A percentile compares a stretch with the other conserved stretches of the same genome.
phyloP scores from a whole-genome alignment of 352 stramenopile genomes.

The Phytophthora cactorum region DNA sequence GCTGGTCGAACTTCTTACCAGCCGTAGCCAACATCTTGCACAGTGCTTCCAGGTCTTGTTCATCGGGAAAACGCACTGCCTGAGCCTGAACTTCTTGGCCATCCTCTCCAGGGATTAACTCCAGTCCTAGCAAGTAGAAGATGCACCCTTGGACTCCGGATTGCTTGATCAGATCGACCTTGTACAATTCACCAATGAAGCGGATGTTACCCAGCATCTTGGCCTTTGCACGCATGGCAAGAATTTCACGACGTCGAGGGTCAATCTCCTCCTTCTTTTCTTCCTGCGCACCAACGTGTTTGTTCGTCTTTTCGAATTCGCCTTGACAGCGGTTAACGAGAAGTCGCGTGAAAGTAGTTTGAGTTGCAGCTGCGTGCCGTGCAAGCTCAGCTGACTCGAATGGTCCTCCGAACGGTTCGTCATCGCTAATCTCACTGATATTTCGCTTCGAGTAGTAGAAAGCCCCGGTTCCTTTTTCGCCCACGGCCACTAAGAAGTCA shows the following conservation, averaged over 20 bases:
- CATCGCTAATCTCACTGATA: constrained; percentile 55
- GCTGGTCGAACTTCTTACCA: constrained; percentile 89
- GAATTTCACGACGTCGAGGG: constrained; percentile 59
- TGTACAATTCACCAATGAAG: constrained; percentile 90
- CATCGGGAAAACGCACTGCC: constrained; percentile 78
- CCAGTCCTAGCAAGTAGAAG: constrained; percentile 81
- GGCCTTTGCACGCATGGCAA: constrained; percentile 68
- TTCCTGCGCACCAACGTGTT: constrained; percentile 39
- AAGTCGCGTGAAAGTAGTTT: constrained; percentile 77
- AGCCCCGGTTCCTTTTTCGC: constrained; percentile 44
- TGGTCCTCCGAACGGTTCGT: constrained; percentile 69
- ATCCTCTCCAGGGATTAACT: constrained; percentile 57
- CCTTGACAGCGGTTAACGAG: constrained; percentile 79
- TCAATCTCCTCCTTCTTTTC: constrained; percentile 51
- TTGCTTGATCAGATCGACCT: constrained; percentile 87
- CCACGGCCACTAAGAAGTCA: constrained; percentile 51
- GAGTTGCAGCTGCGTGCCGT: constrained; percentile 46
- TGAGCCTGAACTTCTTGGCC: constrained; percentile 62
- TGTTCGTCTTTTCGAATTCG: constrained; percentile 86
- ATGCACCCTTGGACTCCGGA: constrained; percentile 77
- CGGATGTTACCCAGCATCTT: constrained; percentile 90
- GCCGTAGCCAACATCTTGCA: constrained; percentile 87
- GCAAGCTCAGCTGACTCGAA: constrained; percentile 64
- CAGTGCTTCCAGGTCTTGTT: constrained; percentile 85
- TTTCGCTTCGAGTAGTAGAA: constrained; percentile 75